Conservation (phyloP, 2,329 filamentous ascomycete species). For the Cordyceps cateniannulata region DNA sequence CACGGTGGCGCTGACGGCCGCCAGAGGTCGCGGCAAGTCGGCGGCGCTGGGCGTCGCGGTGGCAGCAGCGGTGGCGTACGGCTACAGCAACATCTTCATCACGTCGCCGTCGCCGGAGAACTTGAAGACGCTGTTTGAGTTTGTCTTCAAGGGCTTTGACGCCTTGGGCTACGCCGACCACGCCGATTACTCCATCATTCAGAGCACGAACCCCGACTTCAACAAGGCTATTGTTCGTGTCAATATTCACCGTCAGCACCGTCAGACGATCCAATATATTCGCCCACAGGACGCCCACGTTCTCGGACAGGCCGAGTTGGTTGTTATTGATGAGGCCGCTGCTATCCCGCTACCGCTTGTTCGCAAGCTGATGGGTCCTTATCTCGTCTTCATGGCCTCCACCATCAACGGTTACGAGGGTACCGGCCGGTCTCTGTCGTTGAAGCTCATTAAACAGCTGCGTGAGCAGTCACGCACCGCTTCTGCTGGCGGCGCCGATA, state of each 20-base stretch:
- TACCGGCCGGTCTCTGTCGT: constrained; percentile 85
- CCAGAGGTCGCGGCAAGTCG: constrained; percentile 92
- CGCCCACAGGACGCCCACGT: constrained; percentile 94
- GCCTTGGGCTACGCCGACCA: constrained; percentile 90
- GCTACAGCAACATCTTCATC: constrained; percentile 99
- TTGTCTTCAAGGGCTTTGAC: constrained; percentile 97
- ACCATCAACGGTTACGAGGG: constrained; percentile 99
- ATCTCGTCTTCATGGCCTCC: constrained; percentile 97
- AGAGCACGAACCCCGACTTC: constrained; percentile 96
- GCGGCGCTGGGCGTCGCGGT: constrained; percentile 92
- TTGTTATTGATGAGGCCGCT: constrained; percentile 96
- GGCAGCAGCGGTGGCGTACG: constrained; percentile 87
- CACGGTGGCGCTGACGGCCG: constrained; percentile 89
- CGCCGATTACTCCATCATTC: constrained; percentile 94
- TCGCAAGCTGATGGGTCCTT: constrained; percentile 89
- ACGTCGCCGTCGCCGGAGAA: constrained; percentile 97
- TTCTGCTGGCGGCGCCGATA: constrained; percentile 47
- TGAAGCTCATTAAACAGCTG: constrained; percentile 96
- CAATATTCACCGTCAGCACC: constrained; percentile 89
- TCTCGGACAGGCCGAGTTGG: constrained; percentile 85
- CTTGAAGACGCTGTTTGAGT: constrained; percentile 96
- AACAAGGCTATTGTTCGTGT: constrained; percentile 98
- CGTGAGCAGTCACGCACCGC: constrained; percentile 79
- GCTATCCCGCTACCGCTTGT: constrained; percentile 93
- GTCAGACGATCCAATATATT: constrained; percentile 98